Percentiles rank a stretch among this genome's conserved stretches.
Conservation (phyloP, 768 basidiomycete genomes). For the Leccinum fibrillosum region DNA sequence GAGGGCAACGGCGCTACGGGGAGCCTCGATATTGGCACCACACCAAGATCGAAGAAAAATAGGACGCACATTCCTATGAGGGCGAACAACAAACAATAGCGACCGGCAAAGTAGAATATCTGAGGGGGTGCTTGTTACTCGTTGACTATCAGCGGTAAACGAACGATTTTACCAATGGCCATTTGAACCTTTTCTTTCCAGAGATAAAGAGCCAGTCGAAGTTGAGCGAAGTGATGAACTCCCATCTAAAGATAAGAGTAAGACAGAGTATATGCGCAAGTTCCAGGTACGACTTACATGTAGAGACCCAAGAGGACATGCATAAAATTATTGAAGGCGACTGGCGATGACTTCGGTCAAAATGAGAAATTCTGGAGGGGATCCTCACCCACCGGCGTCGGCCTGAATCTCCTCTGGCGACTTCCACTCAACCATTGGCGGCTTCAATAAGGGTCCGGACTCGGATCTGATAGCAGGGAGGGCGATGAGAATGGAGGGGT, state of each 20-base stretch:
- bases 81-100: slow-evolving; percentile 62
- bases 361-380: background rate
- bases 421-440: slow-evolving; percentile 56
- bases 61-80: slow-evolving; percentile 63
- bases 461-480: background rate
- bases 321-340: slow-evolving; percentile 49
- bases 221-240: slow-evolving; percentile 56
- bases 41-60: background rate
- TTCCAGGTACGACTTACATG: slow-evolving; percentile 39
- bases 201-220: slow-evolving; percentile 65
- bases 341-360: slow-evolving; percentile 14
- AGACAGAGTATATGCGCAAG: slow-evolving; percentile 7
- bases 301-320: slow-evolving; percentile 60
- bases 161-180: slow-evolving; percentile 54
- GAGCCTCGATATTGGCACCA: background rate
- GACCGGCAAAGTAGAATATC: slow-evolving; percentile 69
- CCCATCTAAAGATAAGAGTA: slow-evolving; percentile 48
- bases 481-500: background rate
- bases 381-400: slow-evolving; percentile 40
- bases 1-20: slow-evolving; percentile 49
- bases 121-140: slow-evolving; percentile 20
- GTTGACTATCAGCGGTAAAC: background rate
- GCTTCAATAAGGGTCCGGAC: background rate
- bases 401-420: slow-evolving; percentile 44
- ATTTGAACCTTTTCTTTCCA: slow-evolving; percentile 54